Evolutionary conservation across 805 yeast genomes (phyloP).

Genomic region (Ogataea ramenticola): DNA sequence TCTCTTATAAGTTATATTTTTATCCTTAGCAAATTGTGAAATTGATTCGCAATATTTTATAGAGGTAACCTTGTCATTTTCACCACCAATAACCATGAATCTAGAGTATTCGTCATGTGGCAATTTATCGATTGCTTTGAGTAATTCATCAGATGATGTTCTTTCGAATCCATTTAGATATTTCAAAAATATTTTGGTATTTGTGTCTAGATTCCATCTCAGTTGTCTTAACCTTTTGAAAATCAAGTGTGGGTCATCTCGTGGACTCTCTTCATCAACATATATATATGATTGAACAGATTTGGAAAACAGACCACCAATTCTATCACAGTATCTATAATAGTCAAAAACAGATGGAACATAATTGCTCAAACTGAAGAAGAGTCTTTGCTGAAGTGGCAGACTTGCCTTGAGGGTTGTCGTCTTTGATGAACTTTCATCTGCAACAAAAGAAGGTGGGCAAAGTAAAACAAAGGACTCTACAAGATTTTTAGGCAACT

Average conservation of each 20-base stretch:
- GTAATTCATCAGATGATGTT: constrained; percentile 37
- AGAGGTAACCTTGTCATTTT: constrained; percentile 49
- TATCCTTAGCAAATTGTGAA: constrained; percentile 15
- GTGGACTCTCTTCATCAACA: constrained; percentile 3
- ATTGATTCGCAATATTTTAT: constrained; percentile 27
- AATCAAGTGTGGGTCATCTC: constrained; percentile 19
- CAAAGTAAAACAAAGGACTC: constrained; percentile 42
- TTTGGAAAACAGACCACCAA: constrained; percentile 51
- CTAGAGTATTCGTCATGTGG: constrained; percentile 28
- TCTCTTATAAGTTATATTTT: constrained; percentile 26
- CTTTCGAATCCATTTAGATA: constrained; percentile 45
- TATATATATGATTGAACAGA: constrained; percentile 55
- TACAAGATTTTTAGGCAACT: constrained; percentile 30
- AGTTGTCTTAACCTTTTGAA: constrained; percentile 49
- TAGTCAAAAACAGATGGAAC: constrained; percentile 43
- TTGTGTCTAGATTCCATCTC: constrained; percentile 63
- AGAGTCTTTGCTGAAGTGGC: constrained; percentile 10
- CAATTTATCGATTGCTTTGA: constrained; percentile 29
- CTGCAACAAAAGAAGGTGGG: constrained; percentile 31
- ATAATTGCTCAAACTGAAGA: constrained; percentile 27
- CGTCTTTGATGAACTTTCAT: neutral
- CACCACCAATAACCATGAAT: constrained; percentile 53
- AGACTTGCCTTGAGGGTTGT: constrained; percentile 2
- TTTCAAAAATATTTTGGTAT: constrained; percentile 44
- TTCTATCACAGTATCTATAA: constrained; percentile 52